Conservation (phyloP, 306 rosid genomes). For the Ziziphus jujuba region DNA sequence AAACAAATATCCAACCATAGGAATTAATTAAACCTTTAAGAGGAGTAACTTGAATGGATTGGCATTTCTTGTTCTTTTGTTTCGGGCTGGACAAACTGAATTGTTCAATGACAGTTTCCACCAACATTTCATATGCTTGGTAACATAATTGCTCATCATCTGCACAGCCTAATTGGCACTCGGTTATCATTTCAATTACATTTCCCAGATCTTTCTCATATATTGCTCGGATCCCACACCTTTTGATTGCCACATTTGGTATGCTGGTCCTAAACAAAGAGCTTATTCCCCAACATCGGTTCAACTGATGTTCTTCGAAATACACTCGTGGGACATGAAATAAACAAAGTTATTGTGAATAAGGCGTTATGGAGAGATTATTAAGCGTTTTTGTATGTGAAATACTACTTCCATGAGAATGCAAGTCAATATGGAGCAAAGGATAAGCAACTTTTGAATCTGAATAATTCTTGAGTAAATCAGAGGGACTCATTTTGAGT, state of each 20-base stretch:
- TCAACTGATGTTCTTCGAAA: neutral
- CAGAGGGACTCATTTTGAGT: neutral
- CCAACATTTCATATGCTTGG: neutral
- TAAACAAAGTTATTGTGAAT: neutral
- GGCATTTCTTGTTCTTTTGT: too few relatives aligned
- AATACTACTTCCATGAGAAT: neutral
- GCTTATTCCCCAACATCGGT: neutral
- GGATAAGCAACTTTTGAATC: neutral
- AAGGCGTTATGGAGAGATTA: neutral
- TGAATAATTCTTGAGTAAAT: neutral
- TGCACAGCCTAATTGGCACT: neutral
- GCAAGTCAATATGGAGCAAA: neutral
- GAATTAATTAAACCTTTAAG: too few relatives aligned
- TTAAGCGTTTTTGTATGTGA: neutral
- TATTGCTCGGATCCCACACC: slow-evolving; percentile 20
- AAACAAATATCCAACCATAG: too few relatives aligned
- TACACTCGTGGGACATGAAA: slow-evolving; percentile 2
- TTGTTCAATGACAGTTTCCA: too few relatives aligned
- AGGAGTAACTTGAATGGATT: too few relatives aligned
- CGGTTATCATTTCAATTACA: neutral
- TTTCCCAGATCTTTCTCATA: slow-evolving; percentile 14
- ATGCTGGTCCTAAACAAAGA: neutral
- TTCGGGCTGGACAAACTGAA: neutral
- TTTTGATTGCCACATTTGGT: neutral
- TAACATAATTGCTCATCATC: neutral